Base-by-base conservation (phyloP, 805 yeast species). In the Candida vaughaniae region DNA sequence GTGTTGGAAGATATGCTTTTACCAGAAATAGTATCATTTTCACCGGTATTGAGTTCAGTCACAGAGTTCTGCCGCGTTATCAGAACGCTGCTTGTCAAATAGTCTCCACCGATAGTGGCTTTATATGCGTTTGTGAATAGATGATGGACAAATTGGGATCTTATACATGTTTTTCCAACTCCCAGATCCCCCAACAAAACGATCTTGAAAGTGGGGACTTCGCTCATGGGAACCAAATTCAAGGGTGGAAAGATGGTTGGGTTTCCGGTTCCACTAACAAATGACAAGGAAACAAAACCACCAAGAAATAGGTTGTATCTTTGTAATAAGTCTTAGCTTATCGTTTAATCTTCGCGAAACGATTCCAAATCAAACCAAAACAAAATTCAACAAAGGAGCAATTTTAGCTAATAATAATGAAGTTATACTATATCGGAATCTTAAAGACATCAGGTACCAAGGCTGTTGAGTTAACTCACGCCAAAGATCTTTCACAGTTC, bases 381-480 rank as follows among this genome's bases (percentile, higher is more conserved):
- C n/a, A n/a, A n/a, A n/a, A n/a, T n/a, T n/a, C n/a, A n/a, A n/a
- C n/a, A n/a, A n/a, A n/a, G n/a, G n/a, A n/a, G n/a, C n/a, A n/a
- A n/a, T n/a, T n/a, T n/a, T n/a, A n/a, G n/a, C n/a, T n/a, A n/a
- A n/a, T n/a, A n/a, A 20, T 20, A 22, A 93, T 93, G 99, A 89
- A 88, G 75, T 75, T 93, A 43, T 89, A 80, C 64, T 91, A 90
- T 62, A 80, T 93, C 46, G 98, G 96, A 31, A 77, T 93, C 33
- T 70, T 91, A 44, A 82, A 87, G 53, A 78, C 80, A 43, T 10
- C 22, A 11, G 71, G 64, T 6, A 74, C 71, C 29, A 78, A 73
- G 30, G 82, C 95, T 14, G 62, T 87, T 30, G 96, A 88, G 62
- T 73, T 93, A 36, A 67, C 88, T 5, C 73, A 84, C 20, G 89